These are phyloP conservation scores for Colletotrichum agaves DNA, from an alignment of 2,329 filamentous ascomycete species.

Conservation along the genomic window DNA sequence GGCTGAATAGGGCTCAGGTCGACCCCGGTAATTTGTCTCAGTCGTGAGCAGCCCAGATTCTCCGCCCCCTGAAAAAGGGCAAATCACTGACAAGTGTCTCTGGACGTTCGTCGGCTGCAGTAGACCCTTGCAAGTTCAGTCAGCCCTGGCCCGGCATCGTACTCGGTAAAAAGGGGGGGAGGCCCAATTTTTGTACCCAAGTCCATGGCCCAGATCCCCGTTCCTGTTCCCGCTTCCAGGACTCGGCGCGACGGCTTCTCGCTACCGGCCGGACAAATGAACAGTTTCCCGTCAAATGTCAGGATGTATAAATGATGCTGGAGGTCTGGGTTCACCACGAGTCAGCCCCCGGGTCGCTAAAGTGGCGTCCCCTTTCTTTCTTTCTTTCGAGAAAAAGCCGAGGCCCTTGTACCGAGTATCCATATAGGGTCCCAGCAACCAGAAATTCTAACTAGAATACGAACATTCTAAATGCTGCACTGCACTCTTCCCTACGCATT, in stretches of 20 bases:
- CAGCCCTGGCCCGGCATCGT: background rate
- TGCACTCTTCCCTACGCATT: too few relatives aligned
- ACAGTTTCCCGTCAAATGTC: conserved; percentile 42
- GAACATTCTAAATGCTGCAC: too few relatives aligned
- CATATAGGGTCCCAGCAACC: too few relatives aligned
- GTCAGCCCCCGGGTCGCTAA: too few relatives aligned
- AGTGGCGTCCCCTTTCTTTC: too few relatives aligned
- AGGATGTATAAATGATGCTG: conserved; percentile 44
- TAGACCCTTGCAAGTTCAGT: background rate
- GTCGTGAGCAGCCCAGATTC: background rate
- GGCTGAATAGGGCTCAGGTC: conserved; percentile 57
- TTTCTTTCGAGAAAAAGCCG: background rate
- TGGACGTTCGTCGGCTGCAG: conserved; percentile 45
- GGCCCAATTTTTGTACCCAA: conserved; percentile 44
- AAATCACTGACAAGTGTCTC: conserved; percentile 42
- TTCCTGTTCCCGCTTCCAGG: conserved; percentile 62
- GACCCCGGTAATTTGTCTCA: conserved; percentile 48
- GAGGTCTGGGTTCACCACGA: conserved; percentile 38
- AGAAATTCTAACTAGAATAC: too few relatives aligned
- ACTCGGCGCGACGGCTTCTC: conserved; percentile 39
- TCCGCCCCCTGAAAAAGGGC: background rate
- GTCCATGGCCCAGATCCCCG: conserved; percentile 58
- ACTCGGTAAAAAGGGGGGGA: background rate
- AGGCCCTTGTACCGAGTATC: too few relatives aligned
- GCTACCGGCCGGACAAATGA: conserved; percentile 38